Base-by-base conservation (phyloP, 202 grass and related monocot genomes). In the Carex arenaria region DNA sequence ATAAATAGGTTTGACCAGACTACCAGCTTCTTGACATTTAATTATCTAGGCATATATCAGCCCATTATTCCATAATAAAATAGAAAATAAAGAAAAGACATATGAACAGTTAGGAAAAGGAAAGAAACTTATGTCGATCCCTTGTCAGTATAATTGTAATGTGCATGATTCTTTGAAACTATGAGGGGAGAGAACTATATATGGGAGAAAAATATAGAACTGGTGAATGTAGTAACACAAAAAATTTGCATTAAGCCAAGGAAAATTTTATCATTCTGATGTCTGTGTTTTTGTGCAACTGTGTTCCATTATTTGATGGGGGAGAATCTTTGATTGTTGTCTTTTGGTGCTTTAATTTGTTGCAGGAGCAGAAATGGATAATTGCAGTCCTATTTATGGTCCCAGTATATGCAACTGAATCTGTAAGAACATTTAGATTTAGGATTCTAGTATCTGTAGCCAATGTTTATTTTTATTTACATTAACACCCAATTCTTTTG, bases 331-430 rank as follows among this genome's bases (percentile, higher is more conserved):
- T 76, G 49, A 52, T 74, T 31, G 45, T 52, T 28, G 45, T 3
- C 22, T 53, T 53, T 2, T 15, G 45, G 12, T 77, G 1, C 26
- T 57, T 77, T 36, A n/a, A 78, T 82, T 28, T 1, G 64, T 72
- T 93, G 32, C 89, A 97, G 95, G 95, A 94, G 54, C 95, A 97
- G 84, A 94, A 94, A 65, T 97, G 95, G 95, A 90, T 94, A 79
- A 91, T 94, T 47, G 87, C 85, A 26, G 85, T 97, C 19, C 67
- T 94, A 42, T 97, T 97, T 62, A 97, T 97, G 95, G 95, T 97
- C 64, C 95, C 95, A 55, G 90, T 97, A 9, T 94, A 97, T 81
- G 92, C 92, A 34, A 86, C 82, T 80, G 95, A 97, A 89, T 94
- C 92, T 61, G 95, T 94, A 86, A 91, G 95, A 88, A 43, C 45